phyloP scores from a whole-genome alignment of 805 yeast species.

The Lachancea sp. region DNA sequence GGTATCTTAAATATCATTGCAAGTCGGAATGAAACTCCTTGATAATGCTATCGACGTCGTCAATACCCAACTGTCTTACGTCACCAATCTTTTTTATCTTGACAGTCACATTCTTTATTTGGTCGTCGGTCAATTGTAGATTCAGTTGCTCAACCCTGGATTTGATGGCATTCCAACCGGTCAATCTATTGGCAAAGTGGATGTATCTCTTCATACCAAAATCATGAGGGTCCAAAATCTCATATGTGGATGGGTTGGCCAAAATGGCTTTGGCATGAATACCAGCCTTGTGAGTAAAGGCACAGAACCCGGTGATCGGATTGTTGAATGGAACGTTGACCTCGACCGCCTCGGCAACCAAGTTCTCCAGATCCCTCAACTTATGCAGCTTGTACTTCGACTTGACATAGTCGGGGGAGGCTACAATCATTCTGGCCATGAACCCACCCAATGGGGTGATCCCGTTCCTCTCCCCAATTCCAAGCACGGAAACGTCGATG shows the following conservation, averaged over 20 bases:
- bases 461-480: conserved; percentile 98
- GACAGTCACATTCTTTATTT: conserved; percentile 88
- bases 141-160: conserved; percentile 96
- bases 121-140: conserved; percentile 82
- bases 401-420: conserved; percentile 91
- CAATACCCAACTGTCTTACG: conserved; percentile 87
- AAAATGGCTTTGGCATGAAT: conserved; percentile 97
- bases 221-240: conserved; percentile 88
- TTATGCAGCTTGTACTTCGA: conserved; percentile 92
- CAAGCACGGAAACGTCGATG: conserved; percentile 93
- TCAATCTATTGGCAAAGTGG: conserved; percentile 94
- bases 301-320: conserved; percentile 99
- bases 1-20: too few species aligned
- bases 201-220: conserved; percentile 94
- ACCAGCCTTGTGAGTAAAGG: conserved; percentile 99
- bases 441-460: conserved; percentile 95
- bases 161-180: conserved; percentile 99
- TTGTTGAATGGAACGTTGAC: conserved; percentile 96
- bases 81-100: conserved; percentile 94
- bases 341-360: conserved; percentile 95
- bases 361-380: conserved; percentile 88
- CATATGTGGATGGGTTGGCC: conserved; percentile 97
- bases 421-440: conserved; percentile 99
- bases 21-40: conserved; percentile 79
- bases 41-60: conserved; percentile 94